Evolutionary conservation across 1,284 basidiomycete species (phyloP).

Genomic region (Ustilago crameri): DNA sequence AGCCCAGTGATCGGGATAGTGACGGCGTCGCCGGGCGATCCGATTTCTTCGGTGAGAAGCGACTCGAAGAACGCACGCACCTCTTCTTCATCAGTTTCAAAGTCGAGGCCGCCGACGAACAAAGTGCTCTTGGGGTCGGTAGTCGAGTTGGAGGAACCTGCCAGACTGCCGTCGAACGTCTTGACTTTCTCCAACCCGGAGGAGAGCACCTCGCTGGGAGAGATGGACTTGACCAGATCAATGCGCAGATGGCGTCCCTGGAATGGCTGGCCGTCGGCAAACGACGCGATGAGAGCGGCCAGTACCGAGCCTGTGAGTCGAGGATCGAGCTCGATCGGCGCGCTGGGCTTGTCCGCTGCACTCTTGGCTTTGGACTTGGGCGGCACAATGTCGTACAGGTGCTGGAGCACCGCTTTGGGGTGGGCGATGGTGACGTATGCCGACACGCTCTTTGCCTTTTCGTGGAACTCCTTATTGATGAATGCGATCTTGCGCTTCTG

Average conservation of each 20-base stretch:
- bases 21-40: slow-evolving; percentile 68
- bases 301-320: slow-evolving; percentile 71
- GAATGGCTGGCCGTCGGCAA: slow-evolving; percentile 79
- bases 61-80: slow-evolving; percentile 86
- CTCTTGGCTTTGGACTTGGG: slow-evolving; percentile 35
- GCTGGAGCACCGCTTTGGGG: slow-evolving; percentile 41
- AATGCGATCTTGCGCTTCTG: slow-evolving; percentile 96
- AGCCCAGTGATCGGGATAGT: slow-evolving; percentile 36
- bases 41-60: slow-evolving; percentile 79
- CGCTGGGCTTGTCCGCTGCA: slow-evolving; percentile 3
- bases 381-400: slow-evolving; percentile 29
- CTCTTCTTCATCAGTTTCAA: slow-evolving; percentile 89
- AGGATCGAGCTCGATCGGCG: slow-evolving; percentile 27
- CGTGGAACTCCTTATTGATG: slow-evolving; percentile 80
- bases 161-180: slow-evolving; percentile 45
- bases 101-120: slow-evolving; percentile 93
- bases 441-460: slow-evolving; percentile 61
- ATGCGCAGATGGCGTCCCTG: slow-evolving; percentile 72
- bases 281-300: slow-evolving; percentile 74
- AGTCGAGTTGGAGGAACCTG: slow-evolving; percentile 36
- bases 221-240: slow-evolving; percentile 59
- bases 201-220: slow-evolving; percentile 50
- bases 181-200: slow-evolving; percentile 60
- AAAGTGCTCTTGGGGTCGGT: slow-evolving; percentile 75
- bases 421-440: slow-evolving; percentile 64